phyloP scores from a whole-genome alignment of 2,329 filamentous ascomycete species.

The Fusarium guadeloupense region DNA sequence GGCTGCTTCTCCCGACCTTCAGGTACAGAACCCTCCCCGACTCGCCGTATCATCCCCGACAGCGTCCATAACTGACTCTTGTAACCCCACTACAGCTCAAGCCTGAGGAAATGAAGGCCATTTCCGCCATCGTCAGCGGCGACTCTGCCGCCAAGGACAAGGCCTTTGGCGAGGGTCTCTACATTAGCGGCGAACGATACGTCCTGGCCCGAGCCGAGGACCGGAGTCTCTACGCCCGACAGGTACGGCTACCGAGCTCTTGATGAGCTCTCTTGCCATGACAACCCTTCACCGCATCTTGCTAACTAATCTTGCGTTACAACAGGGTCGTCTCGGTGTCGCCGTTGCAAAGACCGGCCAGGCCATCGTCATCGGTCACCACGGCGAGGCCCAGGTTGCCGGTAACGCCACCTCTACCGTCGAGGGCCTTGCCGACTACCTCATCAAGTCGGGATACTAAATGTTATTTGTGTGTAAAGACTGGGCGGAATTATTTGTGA shows the following conservation, averaged over 20 bases:
- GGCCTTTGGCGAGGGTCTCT: conserved; percentile 76
- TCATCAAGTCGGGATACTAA: conserved; percentile 82
- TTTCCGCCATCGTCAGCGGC: conserved; percentile 62
- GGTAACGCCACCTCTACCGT: conserved; percentile 81
- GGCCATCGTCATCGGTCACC: conserved; percentile 88
- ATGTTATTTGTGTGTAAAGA: conserved; percentile 1
- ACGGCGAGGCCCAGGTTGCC: conserved; percentile 77
- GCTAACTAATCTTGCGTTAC: conserved; percentile 1
- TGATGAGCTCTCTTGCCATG: background rate
- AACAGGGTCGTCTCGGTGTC: conserved; percentile 78
- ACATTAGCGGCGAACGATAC: conserved; percentile 80
- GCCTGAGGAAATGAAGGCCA: conserved; percentile 66
- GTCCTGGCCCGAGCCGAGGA: conserved; percentile 80
- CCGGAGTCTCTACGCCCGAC: conserved; percentile 83
- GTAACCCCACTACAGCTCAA: conserved; percentile 43
- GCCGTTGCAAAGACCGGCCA: conserved; percentile 87
- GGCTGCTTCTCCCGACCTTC: conserved; percentile 76
- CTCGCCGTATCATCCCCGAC: background rate
- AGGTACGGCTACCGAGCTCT: conserved; percentile 63
- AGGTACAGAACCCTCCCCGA: conserved; percentile 62
- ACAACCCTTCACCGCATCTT: background rate
- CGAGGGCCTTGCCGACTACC: conserved; percentile 87
- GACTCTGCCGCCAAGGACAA: conserved; percentile 64
- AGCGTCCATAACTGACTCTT: conserved; percentile 14
- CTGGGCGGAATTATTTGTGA: conserved; percentile 13